phyloP scores from a whole-genome alignment of 2,329 filamentous ascomycete genomes.

The Colletotrichum sp. region DNA sequence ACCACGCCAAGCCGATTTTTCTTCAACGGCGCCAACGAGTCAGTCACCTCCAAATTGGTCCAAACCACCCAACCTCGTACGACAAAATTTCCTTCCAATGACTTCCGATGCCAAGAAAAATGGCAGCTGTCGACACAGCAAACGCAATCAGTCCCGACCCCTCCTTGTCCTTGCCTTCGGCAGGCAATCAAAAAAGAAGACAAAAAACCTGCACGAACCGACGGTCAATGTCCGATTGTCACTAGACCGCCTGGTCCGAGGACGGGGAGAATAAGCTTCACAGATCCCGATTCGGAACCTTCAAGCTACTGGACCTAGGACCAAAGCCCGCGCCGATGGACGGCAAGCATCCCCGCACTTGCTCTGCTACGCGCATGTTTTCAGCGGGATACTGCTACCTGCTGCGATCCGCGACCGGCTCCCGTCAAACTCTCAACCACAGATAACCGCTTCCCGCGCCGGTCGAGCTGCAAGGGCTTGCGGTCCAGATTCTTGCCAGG shows the following conservation, averaged over 20 bases:
- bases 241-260: not conserved
- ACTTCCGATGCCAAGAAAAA: slow-evolving; percentile 15
- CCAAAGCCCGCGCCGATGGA: not conserved
- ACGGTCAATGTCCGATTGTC: slow-evolving; percentile 2
- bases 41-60: not conserved
- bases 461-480: not conserved
- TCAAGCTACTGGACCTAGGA: not conserved
- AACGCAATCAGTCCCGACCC: slow-evolving; percentile 3
- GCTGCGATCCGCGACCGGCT: not conserved
- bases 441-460: not conserved
- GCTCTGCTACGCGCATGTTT: not conserved
- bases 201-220: not conserved
- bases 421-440: not conserved
- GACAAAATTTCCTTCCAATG: slow-evolving; percentile 1
- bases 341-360: not conserved
- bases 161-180: not conserved
- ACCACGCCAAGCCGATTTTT: not conserved
- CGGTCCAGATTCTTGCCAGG: not conserved
- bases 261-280: not conserved
- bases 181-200: not conserved
- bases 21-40: not conserved
- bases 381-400: not conserved
- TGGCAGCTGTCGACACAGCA: not conserved
- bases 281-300: not conserved
- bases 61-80: slow-evolving; percentile 10